A percentile compares a stretch with the other conserved stretches of the same genome.
Conservation (phyloP, 257 asterid species). For the Nyctanthes arbortristis region DNA sequence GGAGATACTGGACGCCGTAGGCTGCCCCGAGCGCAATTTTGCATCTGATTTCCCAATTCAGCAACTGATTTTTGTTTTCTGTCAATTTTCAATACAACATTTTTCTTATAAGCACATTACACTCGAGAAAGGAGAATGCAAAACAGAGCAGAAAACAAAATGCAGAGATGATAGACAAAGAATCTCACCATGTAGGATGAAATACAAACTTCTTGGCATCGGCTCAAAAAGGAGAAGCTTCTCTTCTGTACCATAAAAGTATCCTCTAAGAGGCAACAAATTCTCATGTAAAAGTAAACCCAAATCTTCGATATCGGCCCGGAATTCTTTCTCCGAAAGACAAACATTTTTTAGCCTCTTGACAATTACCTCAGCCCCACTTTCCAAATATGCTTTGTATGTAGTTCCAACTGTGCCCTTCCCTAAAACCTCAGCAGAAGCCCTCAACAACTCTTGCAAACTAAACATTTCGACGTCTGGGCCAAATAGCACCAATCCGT, state of each 20-base stretch:
- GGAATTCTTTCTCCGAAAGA: slow-evolving; percentile 44
- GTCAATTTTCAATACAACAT: too few relatives aligned
- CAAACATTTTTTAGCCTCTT: slow-evolving; percentile 56
- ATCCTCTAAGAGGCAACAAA: slow-evolving; percentile 56
- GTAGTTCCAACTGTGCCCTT: slow-evolving; percentile 62
- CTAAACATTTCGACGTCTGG: slow-evolving; percentile 28
- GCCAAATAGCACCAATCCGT: slow-evolving; percentile 48
- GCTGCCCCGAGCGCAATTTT: slow-evolving; percentile 48
- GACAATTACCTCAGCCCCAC: slow-evolving; percentile 54
- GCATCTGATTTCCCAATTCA: slow-evolving; percentile 42
- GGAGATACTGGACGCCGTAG: slow-evolving; percentile 48
- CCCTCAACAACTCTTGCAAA: slow-evolving; percentile 46
- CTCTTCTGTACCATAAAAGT: slow-evolving; percentile 60
- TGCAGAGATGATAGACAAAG: not conserved
- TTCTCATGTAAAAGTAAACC: slow-evolving; percentile 51
- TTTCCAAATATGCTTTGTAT: slow-evolving; percentile 55
- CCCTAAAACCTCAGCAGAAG: slow-evolving; percentile 63
- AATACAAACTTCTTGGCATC: slow-evolving; percentile 45
- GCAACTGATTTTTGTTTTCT: slow-evolving; percentile 30
- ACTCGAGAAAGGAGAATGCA: too few relatives aligned
- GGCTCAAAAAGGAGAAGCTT: slow-evolving; percentile 56
- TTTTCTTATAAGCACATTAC: too few relatives aligned
- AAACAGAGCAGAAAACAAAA: not conserved
- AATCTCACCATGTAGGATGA: slow-evolving; percentile 49
- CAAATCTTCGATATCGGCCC: slow-evolving; percentile 39